Evolutionary conservation across 495 filamentous ascomycete genomes (phyloP).

Genomic region (Clohesyomyces aquaticus): DNA sequence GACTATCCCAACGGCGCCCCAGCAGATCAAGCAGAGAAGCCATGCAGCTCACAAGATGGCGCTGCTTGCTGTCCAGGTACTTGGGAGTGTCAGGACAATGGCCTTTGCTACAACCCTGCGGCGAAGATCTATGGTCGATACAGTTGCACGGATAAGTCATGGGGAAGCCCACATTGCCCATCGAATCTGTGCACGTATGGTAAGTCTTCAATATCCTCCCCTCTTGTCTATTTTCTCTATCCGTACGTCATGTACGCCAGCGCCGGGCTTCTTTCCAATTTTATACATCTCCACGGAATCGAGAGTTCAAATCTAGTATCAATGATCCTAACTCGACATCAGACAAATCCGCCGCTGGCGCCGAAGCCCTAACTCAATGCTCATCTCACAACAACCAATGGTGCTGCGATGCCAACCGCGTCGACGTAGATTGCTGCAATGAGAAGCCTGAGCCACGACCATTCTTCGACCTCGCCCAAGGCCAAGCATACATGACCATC

Average conservation of each 20-base stretch:
- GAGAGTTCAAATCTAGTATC: no score
- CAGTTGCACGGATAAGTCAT: slow-evolving; percentile 37
- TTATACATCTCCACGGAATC: no score
- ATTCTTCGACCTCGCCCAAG: slow-evolving; percentile 32
- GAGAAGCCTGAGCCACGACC: slow-evolving; percentile 16
- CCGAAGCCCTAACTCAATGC: slow-evolving; percentile 35
- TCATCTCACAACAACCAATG: slow-evolving; percentile 34
- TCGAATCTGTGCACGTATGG: slow-evolving; percentile 38
- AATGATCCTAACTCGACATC: no score
- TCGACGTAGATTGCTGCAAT: slow-evolving; percentile 33
- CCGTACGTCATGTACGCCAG: no score
- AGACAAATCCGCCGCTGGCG: slow-evolving; percentile 30
- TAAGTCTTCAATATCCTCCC: slow-evolving; percentile 15
- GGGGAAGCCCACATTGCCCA: slow-evolving; percentile 26
- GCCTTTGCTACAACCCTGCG: slow-evolving; percentile 28
- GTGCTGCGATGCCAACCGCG: slow-evolving; percentile 38
- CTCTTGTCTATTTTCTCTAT: neutral
- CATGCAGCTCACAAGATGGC: slow-evolving; percentile 29
- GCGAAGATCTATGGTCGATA: slow-evolving; percentile 20
- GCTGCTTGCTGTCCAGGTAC: slow-evolving; percentile 35
- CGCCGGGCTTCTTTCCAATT: no score
- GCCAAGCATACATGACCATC: slow-evolving; percentile 30
- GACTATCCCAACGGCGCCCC: slow-evolving; percentile 35
- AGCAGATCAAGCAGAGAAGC: slow-evolving; percentile 21
- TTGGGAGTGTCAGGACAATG: slow-evolving; percentile 36